Evolutionary conservation across 495 filamentous ascomycete species (phyloP), one percentile per base, ranked within the genome.

Genomic region (Penicillium bialowiezense): DNA sequence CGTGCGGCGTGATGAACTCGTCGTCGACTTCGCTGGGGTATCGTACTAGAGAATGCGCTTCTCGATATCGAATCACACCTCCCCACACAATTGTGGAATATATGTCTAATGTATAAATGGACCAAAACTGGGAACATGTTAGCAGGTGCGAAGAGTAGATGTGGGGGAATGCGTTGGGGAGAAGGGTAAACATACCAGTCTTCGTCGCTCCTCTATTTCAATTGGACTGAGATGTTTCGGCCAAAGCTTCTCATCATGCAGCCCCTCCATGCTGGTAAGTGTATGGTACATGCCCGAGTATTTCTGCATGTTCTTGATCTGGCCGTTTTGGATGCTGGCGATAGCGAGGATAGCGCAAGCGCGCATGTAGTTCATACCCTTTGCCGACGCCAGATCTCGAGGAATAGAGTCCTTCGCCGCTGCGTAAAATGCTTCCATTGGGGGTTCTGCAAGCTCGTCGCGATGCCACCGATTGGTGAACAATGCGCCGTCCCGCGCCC

Each of bases 221-320:
- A 77, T 60, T 3, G 64, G 48, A 38, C 55, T 58, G n/a, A 76
- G 63, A 21, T 62, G 58, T 24, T 57, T 59, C 3, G 74, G 74
- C 76, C 76, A 80, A 15, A 73, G 64, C 44, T 60, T 60, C 44
- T 80, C 76, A 49, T 79, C 75, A 52, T 80, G 71, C 32, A 76
- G 57, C 1, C 67, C 58, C 42, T 76, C 65, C 62, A 75, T 68
- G 2, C 67, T 66, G 1, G 68, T 60, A 6, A 78, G 48, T 28
- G 65, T 73, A 47, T 73, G 70, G 43, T 78, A 79, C 34, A 66
- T 57, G 44, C 72, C 73, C 13, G 77, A 57, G 48, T 72, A 72
- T 44, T 76, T 62, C 44, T 79, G 76, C 71, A 78, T 70, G 5
- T 65, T 63, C 21, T 66, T 59, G 23, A 77, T 70, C 31, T 70